A percentile compares a stretch with the other conserved stretches of the same genome.
Conservation (phyloP, 257 asterid genomes). For the Gentiana straminea region DNA sequence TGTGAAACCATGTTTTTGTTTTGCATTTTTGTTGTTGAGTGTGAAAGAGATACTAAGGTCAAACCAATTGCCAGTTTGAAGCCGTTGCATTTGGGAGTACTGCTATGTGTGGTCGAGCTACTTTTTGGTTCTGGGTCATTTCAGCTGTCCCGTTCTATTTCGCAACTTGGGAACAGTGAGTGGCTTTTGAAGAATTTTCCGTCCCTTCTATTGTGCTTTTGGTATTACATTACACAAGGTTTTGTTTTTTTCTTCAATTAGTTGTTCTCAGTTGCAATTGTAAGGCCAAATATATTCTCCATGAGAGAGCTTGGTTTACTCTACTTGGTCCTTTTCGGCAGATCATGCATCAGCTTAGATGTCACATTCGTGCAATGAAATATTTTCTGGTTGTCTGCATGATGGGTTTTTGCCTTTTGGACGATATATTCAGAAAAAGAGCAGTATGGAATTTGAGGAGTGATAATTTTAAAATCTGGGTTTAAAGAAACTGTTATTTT, state of each 20-base stretch:
- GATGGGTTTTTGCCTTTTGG: too few species aligned
- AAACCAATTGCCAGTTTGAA: constrained; percentile 44
- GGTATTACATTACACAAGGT: not conserved
- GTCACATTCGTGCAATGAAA: too few species aligned
- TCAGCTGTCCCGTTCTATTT: constrained; percentile 76
- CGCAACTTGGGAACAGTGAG: constrained; percentile 94
- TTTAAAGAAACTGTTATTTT: not conserved
- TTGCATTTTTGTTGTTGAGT: constrained; percentile 12
- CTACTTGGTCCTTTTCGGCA: too few species aligned
- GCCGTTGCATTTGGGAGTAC: constrained; percentile 90
- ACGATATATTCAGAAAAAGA: too few species aligned
- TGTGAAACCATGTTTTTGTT: constrained; percentile 16
- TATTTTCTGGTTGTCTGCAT: too few species aligned
- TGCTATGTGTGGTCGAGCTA: constrained; percentile 63
- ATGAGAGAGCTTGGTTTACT: too few species aligned
- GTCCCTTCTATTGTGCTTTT: not conserved
- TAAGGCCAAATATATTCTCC: too few species aligned
- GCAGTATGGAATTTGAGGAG: too few species aligned
- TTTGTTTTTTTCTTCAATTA: not conserved
- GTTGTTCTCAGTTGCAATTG: not conserved
- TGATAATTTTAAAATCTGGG: not conserved
- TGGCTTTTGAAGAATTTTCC: not conserved
- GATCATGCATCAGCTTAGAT: too few species aligned
- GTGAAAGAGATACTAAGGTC: not conserved
- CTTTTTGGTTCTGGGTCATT: constrained; percentile 89